A percentile compares a stretch with the other conserved stretches of the same genome.
Conservation (phyloP, 371 early-diverging fungal genomes). For the Nematocida ausubeli region DNA sequence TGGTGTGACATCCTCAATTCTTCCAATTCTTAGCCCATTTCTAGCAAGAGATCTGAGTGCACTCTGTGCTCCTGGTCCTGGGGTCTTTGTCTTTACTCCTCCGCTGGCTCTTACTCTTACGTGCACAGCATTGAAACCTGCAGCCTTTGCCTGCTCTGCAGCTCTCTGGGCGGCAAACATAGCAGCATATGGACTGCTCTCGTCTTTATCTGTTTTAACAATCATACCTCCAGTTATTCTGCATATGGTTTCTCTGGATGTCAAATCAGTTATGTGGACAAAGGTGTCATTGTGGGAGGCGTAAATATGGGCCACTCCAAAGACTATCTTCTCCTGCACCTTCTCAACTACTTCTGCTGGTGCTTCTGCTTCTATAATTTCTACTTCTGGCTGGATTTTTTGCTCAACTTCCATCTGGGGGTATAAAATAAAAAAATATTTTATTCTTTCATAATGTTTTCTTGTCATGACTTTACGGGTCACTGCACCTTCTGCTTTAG, state of each 20-base stretch:
- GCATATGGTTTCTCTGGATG: constrained; percentile 96
- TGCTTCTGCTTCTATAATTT: neutral
- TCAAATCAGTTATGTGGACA: constrained; percentile 96
- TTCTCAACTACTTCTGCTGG: constrained; percentile 2
- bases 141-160: constrained; percentile 92
- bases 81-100: constrained; percentile 96
- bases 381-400: constrained; percentile 16
- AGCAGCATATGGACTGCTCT: constrained; percentile 98
- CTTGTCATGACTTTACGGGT: constrained; percentile 33
- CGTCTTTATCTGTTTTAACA: constrained; percentile 99
- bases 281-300: constrained; percentile 99
- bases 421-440: constrained; percentile 50
- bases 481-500: constrained; percentile 46
- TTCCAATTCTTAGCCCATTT: constrained; percentile 93
- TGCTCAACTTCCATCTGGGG: constrained; percentile 50
- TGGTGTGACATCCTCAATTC: constrained; percentile 98
- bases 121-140: constrained; percentile 98
- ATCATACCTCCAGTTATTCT: constrained; percentile 99
- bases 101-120: constrained; percentile 99
- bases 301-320: constrained; percentile 98
- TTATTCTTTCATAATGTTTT: constrained; percentile 36
- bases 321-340: constrained; percentile 43
- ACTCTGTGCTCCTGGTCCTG: constrained; percentile 98
- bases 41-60: constrained; percentile 98
- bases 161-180: constrained; percentile 99